Base-by-base conservation (phyloP, 345 rosid species). In the Salix purpurea region DNA sequence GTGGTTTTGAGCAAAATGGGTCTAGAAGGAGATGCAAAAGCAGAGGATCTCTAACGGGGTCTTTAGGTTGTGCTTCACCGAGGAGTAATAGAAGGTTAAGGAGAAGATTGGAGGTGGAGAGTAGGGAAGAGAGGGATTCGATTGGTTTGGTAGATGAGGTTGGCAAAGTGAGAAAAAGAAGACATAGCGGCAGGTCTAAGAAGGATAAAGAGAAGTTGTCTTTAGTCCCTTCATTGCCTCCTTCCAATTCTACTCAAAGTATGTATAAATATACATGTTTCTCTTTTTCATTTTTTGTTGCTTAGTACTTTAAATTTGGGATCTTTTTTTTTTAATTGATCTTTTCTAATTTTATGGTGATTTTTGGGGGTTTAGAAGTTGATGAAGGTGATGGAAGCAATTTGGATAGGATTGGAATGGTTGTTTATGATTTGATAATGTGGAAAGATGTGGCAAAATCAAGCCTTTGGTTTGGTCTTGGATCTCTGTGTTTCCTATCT, bases 371-470 rank as follows among this genome's bases (percentile, higher is more conserved):
- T 40, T 50, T 72, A 86, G 97, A 83, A 81, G 81, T 42, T 76
- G 91, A 81, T 75, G 90, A 86, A 72, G 86, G 76, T 37, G 83
- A 87, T 71, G 84, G 83, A 46, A 83, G 88, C 65, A 89, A 87
- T 78, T 80, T 92, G 65, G 91, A 92, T 67, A 76, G 81, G 75
- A 82, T 93, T 23, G 88, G 85, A 39, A 85, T 87, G 82, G 74
- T 81, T 24, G 52, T 93, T 24, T 69, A 50, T 71, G 96, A 93
- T 79, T 71, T 95, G 84, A 67, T 90, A 16, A 86, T 90, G 94
- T 94, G 98, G 98, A 90, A 81, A 77, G 97, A 94, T 80, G 88
- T 79, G 71, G 92, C 97, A 8, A 94, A 89, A 76, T 91, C 98
- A 44, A 92, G 90, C 32, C 89, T 94, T 69, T 94, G 98, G 97